phyloP scores from a whole-genome alignment of 805 yeast genomes.

The Metschnikowia drakensbergensis region DNA sequence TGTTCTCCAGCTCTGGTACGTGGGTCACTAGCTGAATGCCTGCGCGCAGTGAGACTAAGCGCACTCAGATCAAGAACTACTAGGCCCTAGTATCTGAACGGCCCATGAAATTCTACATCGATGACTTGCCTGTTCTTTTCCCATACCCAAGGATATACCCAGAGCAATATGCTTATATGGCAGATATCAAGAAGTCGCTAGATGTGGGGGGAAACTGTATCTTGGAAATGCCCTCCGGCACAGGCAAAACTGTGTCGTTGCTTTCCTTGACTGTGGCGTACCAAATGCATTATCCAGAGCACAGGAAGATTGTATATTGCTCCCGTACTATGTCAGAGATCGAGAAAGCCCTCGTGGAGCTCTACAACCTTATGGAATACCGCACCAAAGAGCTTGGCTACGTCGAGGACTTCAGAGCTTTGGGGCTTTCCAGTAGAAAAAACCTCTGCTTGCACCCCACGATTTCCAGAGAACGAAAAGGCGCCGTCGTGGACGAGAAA shows the following conservation, averaged over 20 bases:
- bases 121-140: slow-evolving; percentile 90
- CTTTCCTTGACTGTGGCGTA: slow-evolving; percentile 90
- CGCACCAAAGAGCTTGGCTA: slow-evolving; percentile 79
- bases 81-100: neutral
- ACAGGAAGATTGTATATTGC: slow-evolving; percentile 89
- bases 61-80: neutral
- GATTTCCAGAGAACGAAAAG: slow-evolving; percentile 84
- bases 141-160: slow-evolving; percentile 98
- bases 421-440: slow-evolving; percentile 92
- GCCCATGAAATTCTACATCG: slow-evolving; percentile 74
- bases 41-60: neutral
- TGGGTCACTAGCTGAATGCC: neutral
- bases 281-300: slow-evolving; percentile 93
- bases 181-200: slow-evolving; percentile 85
- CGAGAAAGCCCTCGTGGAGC: slow-evolving; percentile 92
- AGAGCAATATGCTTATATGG: slow-evolving; percentile 97
- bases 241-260: slow-evolving; percentile 94
- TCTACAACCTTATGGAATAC: slow-evolving; percentile 82
- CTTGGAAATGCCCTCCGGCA: slow-evolving; percentile 98
- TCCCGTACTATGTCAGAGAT: slow-evolving; percentile 99
- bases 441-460: slow-evolving; percentile 89
- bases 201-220: slow-evolving; percentile 98
- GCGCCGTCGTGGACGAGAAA: slow-evolving; percentile 90
- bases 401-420: slow-evolving; percentile 86
- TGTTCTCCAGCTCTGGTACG: neutral